Evolutionary conservation across 2,329 filamentous ascomycete genomes (phyloP).

Genomic region (Pestalotiopsis sp.): DNA sequence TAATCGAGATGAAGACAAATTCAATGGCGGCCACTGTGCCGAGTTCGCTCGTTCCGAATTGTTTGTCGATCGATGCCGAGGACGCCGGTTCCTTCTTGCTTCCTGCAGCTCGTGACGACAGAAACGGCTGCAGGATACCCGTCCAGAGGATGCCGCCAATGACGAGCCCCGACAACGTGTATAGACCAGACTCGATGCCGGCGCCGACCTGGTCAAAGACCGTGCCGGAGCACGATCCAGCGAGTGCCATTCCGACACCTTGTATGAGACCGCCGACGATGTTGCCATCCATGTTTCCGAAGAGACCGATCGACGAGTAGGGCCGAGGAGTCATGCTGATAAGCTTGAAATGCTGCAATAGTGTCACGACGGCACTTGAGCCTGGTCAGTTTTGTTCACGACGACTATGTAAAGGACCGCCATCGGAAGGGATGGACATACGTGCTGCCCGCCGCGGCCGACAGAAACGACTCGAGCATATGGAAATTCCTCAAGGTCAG

Average conservation of each 20-base stretch:
- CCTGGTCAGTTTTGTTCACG: background rate
- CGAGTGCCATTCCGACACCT: conserved; percentile 67
- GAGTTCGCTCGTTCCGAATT: conserved; percentile 40
- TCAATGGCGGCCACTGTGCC: conserved; percentile 46
- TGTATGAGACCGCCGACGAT: conserved; percentile 64
- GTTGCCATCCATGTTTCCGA: conserved; percentile 64
- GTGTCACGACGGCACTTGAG: conserved; percentile 23
- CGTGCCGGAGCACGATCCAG: conserved; percentile 68
- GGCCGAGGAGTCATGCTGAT: conserved; percentile 48
- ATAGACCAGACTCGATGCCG: conserved; percentile 53
- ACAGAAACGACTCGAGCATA: conserved; percentile 67
- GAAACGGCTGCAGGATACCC: conserved; percentile 40
- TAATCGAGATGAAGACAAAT: conserved; percentile 36
- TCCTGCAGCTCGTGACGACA: conserved; percentile 24
- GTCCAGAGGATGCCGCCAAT: conserved; percentile 58
- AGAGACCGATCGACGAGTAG: conserved; percentile 54
- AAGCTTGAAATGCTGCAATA: conserved; percentile 46
- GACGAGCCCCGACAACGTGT: conserved; percentile 55
- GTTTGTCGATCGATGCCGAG: conserved; percentile 38
- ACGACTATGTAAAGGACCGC: conserved; percentile 38
- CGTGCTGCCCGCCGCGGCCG: conserved; percentile 64
- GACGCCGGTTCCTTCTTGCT: conserved; percentile 21
- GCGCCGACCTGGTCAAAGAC: conserved; percentile 62
- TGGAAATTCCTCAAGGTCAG: conserved; percentile 64
- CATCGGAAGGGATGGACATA: conserved; percentile 40